phyloP scores from a whole-genome alignment of 2,329 filamentous ascomycete species.

The Penicillium brasilianum region DNA sequence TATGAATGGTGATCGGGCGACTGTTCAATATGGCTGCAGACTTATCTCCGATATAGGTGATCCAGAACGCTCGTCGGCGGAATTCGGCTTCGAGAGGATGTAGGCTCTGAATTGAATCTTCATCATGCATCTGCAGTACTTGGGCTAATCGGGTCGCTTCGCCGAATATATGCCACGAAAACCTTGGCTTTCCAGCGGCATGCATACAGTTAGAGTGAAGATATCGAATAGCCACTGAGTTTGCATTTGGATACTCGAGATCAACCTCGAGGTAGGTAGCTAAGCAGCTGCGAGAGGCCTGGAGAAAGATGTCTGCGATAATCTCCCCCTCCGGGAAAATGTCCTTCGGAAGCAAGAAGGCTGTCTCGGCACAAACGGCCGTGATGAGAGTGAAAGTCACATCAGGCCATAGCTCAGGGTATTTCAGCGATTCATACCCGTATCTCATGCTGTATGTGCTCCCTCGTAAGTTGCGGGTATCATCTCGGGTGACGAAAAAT shows the following conservation, averaged over 20 bases:
- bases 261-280: slow-evolving; percentile 50
- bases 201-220: slow-evolving; percentile 55
- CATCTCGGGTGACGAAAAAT: slow-evolving; percentile 34
- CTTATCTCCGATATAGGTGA: slow-evolving; percentile 32
- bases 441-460: slow-evolving; percentile 12
- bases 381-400: slow-evolving; percentile 51
- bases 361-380: slow-evolving; percentile 52
- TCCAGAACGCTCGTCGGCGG: slow-evolving; percentile 31
- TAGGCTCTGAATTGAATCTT: slow-evolving; percentile 44
- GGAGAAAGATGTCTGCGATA: slow-evolving; percentile 47
- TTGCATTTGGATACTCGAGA: slow-evolving; percentile 50
- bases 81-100: slow-evolving; percentile 45
- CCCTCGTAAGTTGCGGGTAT: not conserved
- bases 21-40: slow-evolving; percentile 40
- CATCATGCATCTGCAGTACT: slow-evolving; percentile 52
- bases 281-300: slow-evolving; percentile 48
- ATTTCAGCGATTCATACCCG: slow-evolving; percentile 19
- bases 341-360: slow-evolving; percentile 48
- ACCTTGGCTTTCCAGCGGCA: slow-evolving; percentile 49
- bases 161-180: slow-evolving; percentile 55
- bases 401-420: slow-evolving; percentile 42
- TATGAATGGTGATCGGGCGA: slow-evolving; percentile 52
- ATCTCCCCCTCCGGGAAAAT: slow-evolving; percentile 49
- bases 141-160: slow-evolving; percentile 51
- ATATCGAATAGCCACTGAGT: slow-evolving; percentile 52